phyloP scores from a whole-genome alignment of 495 filamentous ascomycete genomes.

The Cladorrhinum samala region DNA sequence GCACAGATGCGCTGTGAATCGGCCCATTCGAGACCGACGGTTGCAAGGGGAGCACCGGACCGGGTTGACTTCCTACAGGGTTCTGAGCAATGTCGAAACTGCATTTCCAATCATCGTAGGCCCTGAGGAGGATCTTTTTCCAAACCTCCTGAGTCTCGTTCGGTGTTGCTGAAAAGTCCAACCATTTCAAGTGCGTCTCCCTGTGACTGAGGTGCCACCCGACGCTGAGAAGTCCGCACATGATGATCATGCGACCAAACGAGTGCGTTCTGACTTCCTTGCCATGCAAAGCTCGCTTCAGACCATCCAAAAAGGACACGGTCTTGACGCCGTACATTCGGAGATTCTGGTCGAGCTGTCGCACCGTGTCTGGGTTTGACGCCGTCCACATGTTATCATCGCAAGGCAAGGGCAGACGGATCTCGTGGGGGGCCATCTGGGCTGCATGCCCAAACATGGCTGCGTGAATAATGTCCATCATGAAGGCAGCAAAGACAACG shows the following conservation, averaged over 20 bases:
- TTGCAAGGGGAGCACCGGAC: conserved; percentile 30
- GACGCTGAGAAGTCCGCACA: conserved; percentile 88
- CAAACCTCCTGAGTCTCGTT: conserved; percentile 82
- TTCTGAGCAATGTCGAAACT: conserved; percentile 75
- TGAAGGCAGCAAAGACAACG: conserved; percentile 90
- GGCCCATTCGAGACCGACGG: conserved; percentile 60
- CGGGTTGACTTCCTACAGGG: conserved; percentile 35
- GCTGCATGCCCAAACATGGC: conserved; percentile 97
- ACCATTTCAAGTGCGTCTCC: conserved; percentile 83
- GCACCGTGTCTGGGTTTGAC: conserved; percentile 76
- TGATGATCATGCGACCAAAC: conserved; percentile 89
- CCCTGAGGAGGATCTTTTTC: conserved; percentile 74
- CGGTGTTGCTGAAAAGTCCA: conserved; percentile 59
- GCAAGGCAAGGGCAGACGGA: conserved; percentile 87
- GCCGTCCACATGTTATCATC: conserved; percentile 94
- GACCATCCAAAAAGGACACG: conserved; percentile 80
- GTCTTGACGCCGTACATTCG: conserved; percentile 79
- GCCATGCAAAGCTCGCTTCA: conserved; percentile 84
- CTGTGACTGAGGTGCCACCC: conserved; percentile 96
- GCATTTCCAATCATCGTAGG: conserved; percentile 90
- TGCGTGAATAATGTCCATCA: conserved; percentile 88
- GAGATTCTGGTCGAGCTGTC: conserved; percentile 73
- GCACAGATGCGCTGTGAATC: conserved; percentile 75
- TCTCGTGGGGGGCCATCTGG: conserved; percentile 94
- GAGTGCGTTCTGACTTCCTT: conserved; percentile 84